A percentile compares a stretch with the other conserved stretches of the same genome.
These are phyloP conservation scores for Polygonum aviculare DNA, from an alignment of 148 eudicot species.

Conservation along the genomic window DNA sequence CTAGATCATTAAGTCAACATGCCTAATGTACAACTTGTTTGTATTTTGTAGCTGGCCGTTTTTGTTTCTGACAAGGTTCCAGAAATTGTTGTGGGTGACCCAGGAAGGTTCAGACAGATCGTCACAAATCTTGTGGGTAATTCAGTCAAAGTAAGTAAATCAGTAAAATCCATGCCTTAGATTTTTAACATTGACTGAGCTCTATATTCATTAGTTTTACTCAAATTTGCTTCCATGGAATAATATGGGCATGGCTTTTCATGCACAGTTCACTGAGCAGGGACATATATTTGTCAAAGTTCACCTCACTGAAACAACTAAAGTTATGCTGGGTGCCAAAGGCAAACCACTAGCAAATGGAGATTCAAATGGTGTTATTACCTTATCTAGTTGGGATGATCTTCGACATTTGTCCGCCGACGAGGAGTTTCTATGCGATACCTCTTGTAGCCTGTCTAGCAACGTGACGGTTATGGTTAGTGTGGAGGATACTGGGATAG, in stretches of 20 bases:
- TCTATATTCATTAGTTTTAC: not conserved
- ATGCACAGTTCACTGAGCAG: constrained; percentile 49
- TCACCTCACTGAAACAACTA: constrained; percentile 40
- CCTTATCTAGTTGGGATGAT: constrained; percentile 30
- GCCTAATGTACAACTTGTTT: constrained; percentile 11
- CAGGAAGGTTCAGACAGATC: constrained; percentile 66
- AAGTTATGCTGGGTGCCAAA: constrained; percentile 22
- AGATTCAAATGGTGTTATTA: constrained; percentile 16
- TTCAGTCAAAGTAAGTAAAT: constrained; percentile 56
- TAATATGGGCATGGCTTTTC: not conserved
- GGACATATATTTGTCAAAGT: constrained; percentile 70
- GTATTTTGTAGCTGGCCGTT: constrained; percentile 43
- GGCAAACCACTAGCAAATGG: constrained; percentile 25
- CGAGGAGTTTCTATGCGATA: constrained; percentile 17
- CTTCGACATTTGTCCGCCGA: constrained; percentile 29
- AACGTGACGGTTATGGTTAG: constrained; percentile 38
- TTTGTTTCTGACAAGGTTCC: constrained; percentile 64
- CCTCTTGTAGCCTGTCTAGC: constrained; percentile 17
- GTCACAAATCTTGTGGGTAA: constrained; percentile 66
- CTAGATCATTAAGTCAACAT: not conserved
- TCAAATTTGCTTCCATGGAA: not conserved
- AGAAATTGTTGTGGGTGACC: constrained; percentile 58
- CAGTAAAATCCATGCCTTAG: not conserved
- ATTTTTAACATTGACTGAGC: not conserved
- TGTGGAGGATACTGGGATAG: constrained; percentile 70